Base-by-base conservation (phyloP, 2,329 filamentous ascomycete genomes). In the Hypoxylon sp. region DNA sequence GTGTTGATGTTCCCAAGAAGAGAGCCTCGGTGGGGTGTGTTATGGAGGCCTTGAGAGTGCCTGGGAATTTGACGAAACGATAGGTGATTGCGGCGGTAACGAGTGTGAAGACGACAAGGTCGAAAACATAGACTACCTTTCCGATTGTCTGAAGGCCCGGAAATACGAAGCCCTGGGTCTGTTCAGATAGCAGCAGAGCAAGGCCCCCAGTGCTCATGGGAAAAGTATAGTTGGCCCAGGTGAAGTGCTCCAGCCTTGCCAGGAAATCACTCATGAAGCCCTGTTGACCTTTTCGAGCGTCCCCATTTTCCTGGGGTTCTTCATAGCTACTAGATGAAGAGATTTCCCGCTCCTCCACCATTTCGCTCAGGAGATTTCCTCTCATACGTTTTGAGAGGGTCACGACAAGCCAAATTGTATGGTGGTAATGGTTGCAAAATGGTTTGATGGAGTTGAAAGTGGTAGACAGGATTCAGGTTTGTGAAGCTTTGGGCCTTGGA, bases 1-100 rank as follows among this genome's bases (percentile, higher is more conserved):
- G 67, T 0, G 69, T 70, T 11, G 73, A 72, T 7, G 74, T 75
- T 2, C 78, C 78, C 16, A 84, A 73, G 72, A 84, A 84, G 5
- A 84, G 77, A 1, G 80, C 80, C 72, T 87, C 85, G n/a, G 79
- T 79, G 4, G 84, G 83, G 61, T 84, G 82, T 0, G 77, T 80
- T 20, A 85, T 74, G 0, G 83, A 83, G 49, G 75, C 75, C 18
- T 77, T 78, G 52, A 86, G 77, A 6, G 81, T 79, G 20, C 77
- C 77, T 1, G 79, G 79, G 65, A 80, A 80, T 42, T 80, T 76
- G 45, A 77, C 70, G 70, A 86, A 86, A 50, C 84, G 80, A 42
- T 80, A 73, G 8, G 79, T 71, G 45, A 81, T 75, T 32, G 73
- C 72, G 1, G 65, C 51, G 1, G 71, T 74, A 66, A 79, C 75